Evolutionary conservation across 202 grass and related monocot genomes (phyloP), one percentile per base, ranked within the genome.

Genomic region (Panicum hallii): DNA sequence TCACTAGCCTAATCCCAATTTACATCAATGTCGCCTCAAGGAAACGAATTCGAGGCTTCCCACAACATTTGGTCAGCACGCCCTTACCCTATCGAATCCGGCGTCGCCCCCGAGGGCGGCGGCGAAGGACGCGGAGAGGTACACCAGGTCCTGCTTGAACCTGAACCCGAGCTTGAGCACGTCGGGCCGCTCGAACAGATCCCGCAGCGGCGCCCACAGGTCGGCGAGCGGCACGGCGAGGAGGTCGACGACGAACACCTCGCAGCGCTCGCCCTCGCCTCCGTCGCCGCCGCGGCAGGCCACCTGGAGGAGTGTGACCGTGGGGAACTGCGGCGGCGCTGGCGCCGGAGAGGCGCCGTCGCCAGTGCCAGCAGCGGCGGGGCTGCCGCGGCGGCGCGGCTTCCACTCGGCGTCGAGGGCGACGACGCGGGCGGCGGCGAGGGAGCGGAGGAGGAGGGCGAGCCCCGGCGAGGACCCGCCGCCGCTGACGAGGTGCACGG

Each of bases 331-430:
- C 48, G 72, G 56, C 2, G 57, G 80, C 6, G 61, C 58, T 0
- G 86, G 63, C 3, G 30, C 15, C 7, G 36, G 41, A 45, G 80
- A 26, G 6, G 54, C 3, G 10, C 5, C 70, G 9, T 75, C 77
- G 45, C 78, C 79, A 12, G 63, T 41, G 62, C 13, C 64, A 8
- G 13, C 71, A 14, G 34, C 30, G 52, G 52, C 52, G 9, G 67
- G 41, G 41, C 11, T 69, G 1, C 15, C 30, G 43, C 87, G 87
- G 67, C 88, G 88, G n/a, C 78, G 86, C 61, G 96, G 93, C 81
- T 99, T 99, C 96, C 96, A 96, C 72, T 99, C 96, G 9, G 93
- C 96, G 84, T 99, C 96, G 38, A 99, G 91, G 67, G 87, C 83
- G 54, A 99, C 88, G 32, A 92, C 26, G 70, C 81, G 63, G 50